Evolutionary conservation across 768 basidiomycete species (phyloP).

Genomic region (Mrakia hoshinonis): DNA sequence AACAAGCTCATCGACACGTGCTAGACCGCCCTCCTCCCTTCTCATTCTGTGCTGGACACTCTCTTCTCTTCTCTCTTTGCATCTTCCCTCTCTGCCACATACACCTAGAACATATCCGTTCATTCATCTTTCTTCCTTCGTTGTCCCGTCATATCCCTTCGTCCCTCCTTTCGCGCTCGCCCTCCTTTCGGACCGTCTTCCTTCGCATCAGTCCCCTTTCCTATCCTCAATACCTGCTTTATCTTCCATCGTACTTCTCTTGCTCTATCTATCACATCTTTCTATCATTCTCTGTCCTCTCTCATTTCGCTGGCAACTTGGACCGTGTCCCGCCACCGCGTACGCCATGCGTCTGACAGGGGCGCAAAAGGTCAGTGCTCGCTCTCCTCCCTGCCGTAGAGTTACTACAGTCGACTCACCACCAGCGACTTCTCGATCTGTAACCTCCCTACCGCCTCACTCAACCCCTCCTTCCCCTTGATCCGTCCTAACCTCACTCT

Average conservation of each 20-base stretch:
- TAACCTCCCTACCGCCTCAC: too few species aligned
- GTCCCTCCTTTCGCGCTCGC: too few species aligned
- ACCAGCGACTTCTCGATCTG: too few species aligned
- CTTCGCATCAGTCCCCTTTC: neutral
- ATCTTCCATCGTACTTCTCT: too few species aligned
- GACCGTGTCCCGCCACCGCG: too few species aligned
- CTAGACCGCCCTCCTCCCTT: neutral
- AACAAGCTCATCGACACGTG: conserved; percentile 2
- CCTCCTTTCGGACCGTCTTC: neutral
- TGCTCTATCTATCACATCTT: neutral
- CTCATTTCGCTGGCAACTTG: too few species aligned
- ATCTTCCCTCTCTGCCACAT: neutral
- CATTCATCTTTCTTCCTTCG: neutral
- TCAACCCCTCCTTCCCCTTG: neutral
- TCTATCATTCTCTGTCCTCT: neutral
- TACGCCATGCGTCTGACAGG: too few species aligned
- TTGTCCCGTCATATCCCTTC: neutral
- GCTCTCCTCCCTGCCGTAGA: too few species aligned
- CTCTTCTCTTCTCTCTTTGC: neutral
- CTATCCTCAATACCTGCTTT: neutral
- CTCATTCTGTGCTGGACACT: neutral
- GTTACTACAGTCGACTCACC: too few species aligned
- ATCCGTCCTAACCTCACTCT: too few species aligned
- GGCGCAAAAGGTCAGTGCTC: too few species aligned
- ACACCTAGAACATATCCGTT: neutral